Conservation (phyloP, 1,139 yeast genomes). For the Entelexis sorbosivorans region DNA sequence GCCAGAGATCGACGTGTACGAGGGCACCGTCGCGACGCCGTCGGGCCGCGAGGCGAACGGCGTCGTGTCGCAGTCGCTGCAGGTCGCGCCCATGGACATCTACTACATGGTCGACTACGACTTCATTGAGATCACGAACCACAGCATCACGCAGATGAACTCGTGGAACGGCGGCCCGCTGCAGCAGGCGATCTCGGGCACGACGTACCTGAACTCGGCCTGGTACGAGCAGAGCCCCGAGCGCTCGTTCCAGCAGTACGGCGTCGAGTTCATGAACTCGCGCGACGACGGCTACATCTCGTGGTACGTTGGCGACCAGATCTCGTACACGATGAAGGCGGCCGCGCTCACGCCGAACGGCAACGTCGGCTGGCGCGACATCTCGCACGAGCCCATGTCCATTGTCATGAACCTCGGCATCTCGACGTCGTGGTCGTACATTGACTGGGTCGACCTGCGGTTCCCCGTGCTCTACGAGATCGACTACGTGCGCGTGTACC, state of each 20-base stretch:
- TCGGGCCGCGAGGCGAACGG: conserved; percentile 34
- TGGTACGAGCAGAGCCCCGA: conserved; percentile 56
- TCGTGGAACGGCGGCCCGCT: conserved; percentile 72
- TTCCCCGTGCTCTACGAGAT: conserved; percentile 61
- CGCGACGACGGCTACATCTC: conserved; percentile 52
- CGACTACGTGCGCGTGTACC: conserved; percentile 72
- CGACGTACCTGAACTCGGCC: conserved; percentile 53
- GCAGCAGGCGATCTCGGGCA: conserved; percentile 74
- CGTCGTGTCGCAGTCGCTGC: conserved; percentile 64
- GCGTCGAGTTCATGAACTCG: conserved; percentile 57
- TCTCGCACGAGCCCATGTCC: conserved; percentile 80
- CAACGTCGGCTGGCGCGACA: conserved; percentile 63
- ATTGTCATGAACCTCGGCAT: conserved; percentile 67
- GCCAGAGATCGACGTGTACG: conserved; percentile 77
- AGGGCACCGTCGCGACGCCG: conserved; percentile 50
- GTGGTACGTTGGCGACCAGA: conserved; percentile 68
- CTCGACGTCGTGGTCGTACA: conserved; percentile 72
- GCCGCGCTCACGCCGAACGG: conserved; percentile 71
- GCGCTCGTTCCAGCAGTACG: conserved; percentile 54
- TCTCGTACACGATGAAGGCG: conserved; percentile 52
- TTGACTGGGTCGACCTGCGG: conserved; percentile 59
- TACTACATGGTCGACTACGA: conserved; percentile 80
- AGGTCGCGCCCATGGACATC: conserved; percentile 74
- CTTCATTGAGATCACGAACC: conserved; percentile 53
- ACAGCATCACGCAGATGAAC: conserved; percentile 55